Percentiles rank a stretch among this genome's conserved stretches.
Conservation (phyloP, 768 basidiomycete species). For the Lepiota subincarnata region DNA sequence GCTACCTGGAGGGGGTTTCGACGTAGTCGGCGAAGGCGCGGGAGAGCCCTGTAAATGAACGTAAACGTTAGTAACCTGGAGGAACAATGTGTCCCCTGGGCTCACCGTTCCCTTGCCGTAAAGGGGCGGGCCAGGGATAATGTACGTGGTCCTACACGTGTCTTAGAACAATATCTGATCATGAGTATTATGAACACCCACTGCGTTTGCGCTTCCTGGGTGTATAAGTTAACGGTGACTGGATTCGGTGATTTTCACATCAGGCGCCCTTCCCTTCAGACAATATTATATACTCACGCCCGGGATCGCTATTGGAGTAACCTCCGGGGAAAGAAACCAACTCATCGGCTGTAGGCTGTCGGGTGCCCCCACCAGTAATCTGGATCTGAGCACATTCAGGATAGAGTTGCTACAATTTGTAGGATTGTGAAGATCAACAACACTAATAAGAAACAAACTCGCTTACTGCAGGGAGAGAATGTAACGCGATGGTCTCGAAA, state of each 20-base stretch:
- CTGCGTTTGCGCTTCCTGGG: slow-evolving; percentile 31
- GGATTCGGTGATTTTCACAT: slow-evolving; percentile 10
- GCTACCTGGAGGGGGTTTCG: slow-evolving; percentile 18
- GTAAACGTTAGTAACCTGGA: not conserved
- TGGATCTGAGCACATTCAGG: slow-evolving; percentile 50
- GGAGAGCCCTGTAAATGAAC: not conserved
- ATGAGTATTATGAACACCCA: not conserved
- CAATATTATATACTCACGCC: slow-evolving; percentile 25
- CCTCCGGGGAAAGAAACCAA: slow-evolving; percentile 48
- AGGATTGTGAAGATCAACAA: not conserved
- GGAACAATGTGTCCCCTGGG: not conserved
- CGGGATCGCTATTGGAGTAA: slow-evolving; percentile 40
- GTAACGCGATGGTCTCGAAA: slow-evolving; percentile 45
- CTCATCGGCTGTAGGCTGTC: slow-evolving; percentile 36
- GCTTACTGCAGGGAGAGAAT: slow-evolving; percentile 48
- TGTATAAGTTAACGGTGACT: slow-evolving; percentile 40
- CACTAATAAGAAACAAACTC: slow-evolving; percentile 5
- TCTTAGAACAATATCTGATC: not conserved
- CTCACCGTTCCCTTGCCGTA: slow-evolving; percentile 31
- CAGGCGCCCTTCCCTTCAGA: slow-evolving; percentile 19
- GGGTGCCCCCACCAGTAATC: slow-evolving; percentile 37
- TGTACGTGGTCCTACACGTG: slow-evolving; percentile 30
- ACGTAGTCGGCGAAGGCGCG: slow-evolving; percentile 10
- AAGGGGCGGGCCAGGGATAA: slow-evolving; percentile 43
- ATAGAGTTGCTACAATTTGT: slow-evolving; percentile 55